Evolutionary conservation across 495 filamentous ascomycete species (phyloP).

Genomic region (Tuber indicum): DNA sequence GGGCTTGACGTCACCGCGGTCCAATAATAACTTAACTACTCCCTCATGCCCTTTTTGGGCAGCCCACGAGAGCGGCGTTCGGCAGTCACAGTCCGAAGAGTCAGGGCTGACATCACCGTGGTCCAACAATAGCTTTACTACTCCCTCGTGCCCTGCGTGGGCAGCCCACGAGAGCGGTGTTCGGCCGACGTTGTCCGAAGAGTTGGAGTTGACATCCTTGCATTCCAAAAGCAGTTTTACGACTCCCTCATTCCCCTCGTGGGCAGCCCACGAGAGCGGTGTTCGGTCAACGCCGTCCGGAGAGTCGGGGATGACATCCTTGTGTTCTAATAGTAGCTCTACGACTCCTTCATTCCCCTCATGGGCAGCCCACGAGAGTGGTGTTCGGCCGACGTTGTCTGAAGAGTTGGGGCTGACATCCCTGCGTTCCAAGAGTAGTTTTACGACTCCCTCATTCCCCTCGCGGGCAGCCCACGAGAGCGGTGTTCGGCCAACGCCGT

Average conservation of each 20-base stretch:
- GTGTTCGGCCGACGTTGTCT: constrained; percentile 23
- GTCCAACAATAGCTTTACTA: too few relatives aligned
- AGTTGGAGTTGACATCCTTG: not conserved
- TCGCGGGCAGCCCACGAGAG: too few relatives aligned
- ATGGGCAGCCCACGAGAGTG: constrained; percentile 42
- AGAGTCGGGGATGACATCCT: constrained; percentile 14
- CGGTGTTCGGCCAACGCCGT: too few relatives aligned
- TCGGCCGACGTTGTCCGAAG: constrained; percentile 2
- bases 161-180: too few relatives aligned
- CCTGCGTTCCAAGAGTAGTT: too few relatives aligned
- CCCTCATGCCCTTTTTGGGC: constrained; percentile 23
- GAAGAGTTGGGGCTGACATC: too few relatives aligned
- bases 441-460: too few relatives aligned
- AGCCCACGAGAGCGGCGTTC: constrained; percentile 13
- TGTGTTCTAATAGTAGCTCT: constrained; percentile 27
- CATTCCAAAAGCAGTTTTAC: not conserved
- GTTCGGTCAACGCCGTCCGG: constrained; percentile 33
- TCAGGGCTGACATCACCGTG: too few relatives aligned
- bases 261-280: constrained; percentile 30
- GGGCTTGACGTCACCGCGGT: constrained; percentile 17
- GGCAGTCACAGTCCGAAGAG: too few relatives aligned
- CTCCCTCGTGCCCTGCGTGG: too few relatives aligned
- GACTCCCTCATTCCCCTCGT: constrained; percentile 5
- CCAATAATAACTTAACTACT: constrained; percentile 24
- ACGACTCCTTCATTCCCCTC: constrained; percentile 42